A percentile compares a stretch with the other conserved stretches of the same genome.
Conservation (phyloP, 2,329 filamentous ascomycete genomes). For the Geosmithia flava region DNA sequence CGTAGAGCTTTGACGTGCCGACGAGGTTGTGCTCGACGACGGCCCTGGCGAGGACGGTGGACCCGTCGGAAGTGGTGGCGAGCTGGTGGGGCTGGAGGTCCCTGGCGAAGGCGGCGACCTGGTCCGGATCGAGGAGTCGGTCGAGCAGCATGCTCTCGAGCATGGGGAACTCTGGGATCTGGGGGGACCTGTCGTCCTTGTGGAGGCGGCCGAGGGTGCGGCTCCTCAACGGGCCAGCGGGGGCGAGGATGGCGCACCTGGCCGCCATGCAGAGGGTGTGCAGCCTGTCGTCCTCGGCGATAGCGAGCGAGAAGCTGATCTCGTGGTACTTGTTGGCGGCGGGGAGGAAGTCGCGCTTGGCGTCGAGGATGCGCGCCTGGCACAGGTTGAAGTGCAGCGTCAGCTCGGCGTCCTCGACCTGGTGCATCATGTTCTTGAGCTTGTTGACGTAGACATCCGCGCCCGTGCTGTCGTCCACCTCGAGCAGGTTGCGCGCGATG, state of each 20-base stretch:
- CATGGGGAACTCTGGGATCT: slow-evolving; percentile 72
- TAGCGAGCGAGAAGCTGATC: slow-evolving; percentile 62
- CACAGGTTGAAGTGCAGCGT: slow-evolving; percentile 80
- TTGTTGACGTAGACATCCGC: slow-evolving; percentile 88
- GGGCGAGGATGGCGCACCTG: slow-evolving; percentile 83
- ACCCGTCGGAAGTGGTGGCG: slow-evolving; percentile 78
- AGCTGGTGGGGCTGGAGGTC: slow-evolving; percentile 79
- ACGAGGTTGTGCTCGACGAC: slow-evolving; percentile 95
- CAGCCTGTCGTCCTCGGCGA: slow-evolving; percentile 79
- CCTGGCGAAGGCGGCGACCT: slow-evolving; percentile 76
- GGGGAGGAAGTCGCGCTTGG: slow-evolving; percentile 78
- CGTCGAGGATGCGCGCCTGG: slow-evolving; percentile 86
- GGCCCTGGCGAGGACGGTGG: slow-evolving; percentile 83
- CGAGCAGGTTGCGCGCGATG: slow-evolving; percentile 86
- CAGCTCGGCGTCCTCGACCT: slow-evolving; percentile 57
- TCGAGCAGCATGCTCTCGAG: slow-evolving; percentile 97
- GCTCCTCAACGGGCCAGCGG: slow-evolving; percentile 75
- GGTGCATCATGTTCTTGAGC: slow-evolving; percentile 84
- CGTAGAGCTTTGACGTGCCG: slow-evolving; percentile 67
- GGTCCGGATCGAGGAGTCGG: slow-evolving; percentile 64
- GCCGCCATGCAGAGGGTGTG: slow-evolving; percentile 78
- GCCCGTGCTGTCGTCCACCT: slow-evolving; percentile 78
- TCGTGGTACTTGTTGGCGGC: slow-evolving; percentile 82
- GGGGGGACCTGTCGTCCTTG: slow-evolving; percentile 76
- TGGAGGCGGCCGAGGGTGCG: slow-evolving; percentile 73